Evolutionary conservation across 768 basidiomycete genomes (phyloP), one percentile per base, ranked within the genome.

Genomic region (Goffeauzyma gilvescens): DNA sequence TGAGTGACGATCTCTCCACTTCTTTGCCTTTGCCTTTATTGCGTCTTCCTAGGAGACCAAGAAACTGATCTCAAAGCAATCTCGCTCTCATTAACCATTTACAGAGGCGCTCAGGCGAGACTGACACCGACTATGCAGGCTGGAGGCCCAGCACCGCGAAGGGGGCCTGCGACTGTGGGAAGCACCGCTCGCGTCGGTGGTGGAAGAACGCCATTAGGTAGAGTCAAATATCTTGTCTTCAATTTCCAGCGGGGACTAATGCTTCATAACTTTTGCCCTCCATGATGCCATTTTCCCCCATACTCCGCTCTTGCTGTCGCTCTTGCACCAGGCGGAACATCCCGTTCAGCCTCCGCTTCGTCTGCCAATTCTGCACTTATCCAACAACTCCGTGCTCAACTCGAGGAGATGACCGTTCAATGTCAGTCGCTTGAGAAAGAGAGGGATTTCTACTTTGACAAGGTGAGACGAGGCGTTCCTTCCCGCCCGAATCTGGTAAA

Each of bases 371-470:
- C 30, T 8, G n/a, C 37, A 8, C 37, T 74, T 22, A 58, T 87
- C 6, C 69, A 75, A 49, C 69, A 69, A 31, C 66, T 90, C 43
- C 81, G 80, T 49, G 65, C 67, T 0, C 84, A 95, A 63, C 68
- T 93, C 42, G 72, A 74, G 49, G 93, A 96, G 49, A 70, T 93
- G 68, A 74, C 75, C 26, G 62, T 68, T 0, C 80, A 84, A 57
- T 67, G 93, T 50, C 86, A 89, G 59, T 82, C 83, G 1, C 68
- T 96, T 28, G 87, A 96, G 70, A 95, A 87, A 69, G 93, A 98
- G 66, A 69, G 89, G 34, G 89, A 96, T 63, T 96, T 98, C 65
- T 98, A 98, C 66, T 98, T 96, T 64, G 78, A 81, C 57, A 98
- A 95, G 75, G 89, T 90, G 52, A 35, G 71, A 54, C 54, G 22